Base-by-base conservation (phyloP, 192 early-diverging fungal species). In the Fimicolochytrium jonesii region DNA sequence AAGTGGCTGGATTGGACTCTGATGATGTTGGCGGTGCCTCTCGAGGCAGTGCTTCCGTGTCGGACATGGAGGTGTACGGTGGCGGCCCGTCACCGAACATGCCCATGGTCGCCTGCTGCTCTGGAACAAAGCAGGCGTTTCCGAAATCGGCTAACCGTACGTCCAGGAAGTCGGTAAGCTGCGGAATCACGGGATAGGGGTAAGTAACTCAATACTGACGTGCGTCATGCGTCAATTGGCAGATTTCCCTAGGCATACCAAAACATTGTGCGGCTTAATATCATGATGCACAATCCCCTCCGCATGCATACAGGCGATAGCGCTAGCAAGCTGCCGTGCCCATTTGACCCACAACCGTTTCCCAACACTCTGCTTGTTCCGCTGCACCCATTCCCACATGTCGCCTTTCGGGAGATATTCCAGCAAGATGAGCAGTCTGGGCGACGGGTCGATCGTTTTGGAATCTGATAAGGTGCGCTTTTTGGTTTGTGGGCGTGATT, bases 261-360 rank as follows among this genome's bases (percentile, higher is more conserved):
- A 48, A 60, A 78, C 74, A 65, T 83, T 83, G 47, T 83, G 81
- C 4, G 81, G 81, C 66, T 83, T 83, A 18, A 83, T 71, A 50
- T 83, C 81, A 48, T 83, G 81, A 45, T 83, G 81, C n/a, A 83
- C 62, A 20, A 79, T 68, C 13, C 81, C 81, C 44, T 61, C 50
- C 13, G 53, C 54, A 62, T 83, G 81, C n/a, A 78, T 73, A 46
- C 63, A 67, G 39, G 70, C 70, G 10, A 83, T 56, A 4, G 75
- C 81, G 18, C 64, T 49, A 0, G 74, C 72, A 15, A 83, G 43
- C 63, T 83, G 70, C 15, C 65, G 18, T 6, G 78, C 76, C 81
- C 81, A 83, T 29, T 73, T 66, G 15, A 77, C 43, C 75, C 78
- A 83, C 39, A 81, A 25, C 50, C 65, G 46, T 7, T 66, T 44